Conservation (phyloP, 2,329 filamentous ascomycete species). For the Colletotrichum lindemuthianum region DNA sequence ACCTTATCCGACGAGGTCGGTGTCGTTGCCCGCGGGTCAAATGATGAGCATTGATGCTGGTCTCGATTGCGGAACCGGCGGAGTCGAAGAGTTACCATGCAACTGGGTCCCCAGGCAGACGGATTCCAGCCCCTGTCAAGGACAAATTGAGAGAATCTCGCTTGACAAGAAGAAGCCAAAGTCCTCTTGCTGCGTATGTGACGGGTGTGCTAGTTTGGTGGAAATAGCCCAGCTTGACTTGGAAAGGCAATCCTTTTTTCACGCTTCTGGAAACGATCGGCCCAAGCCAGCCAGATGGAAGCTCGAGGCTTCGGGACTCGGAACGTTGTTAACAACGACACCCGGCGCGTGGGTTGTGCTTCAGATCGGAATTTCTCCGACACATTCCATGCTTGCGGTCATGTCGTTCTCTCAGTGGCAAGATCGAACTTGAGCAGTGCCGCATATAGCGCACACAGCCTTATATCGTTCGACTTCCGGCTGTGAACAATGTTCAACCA, state of each 20-base stretch:
- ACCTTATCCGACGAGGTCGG: background rate
- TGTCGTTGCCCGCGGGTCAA: background rate
- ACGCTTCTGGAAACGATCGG: background rate
- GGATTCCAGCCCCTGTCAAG: constrained; percentile 3
- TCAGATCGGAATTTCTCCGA: no score
- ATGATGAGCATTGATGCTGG: constrained; percentile 2
- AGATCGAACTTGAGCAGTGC: no score
- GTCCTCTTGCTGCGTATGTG: background rate
- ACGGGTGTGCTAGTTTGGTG: background rate
- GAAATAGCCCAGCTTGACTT: background rate
- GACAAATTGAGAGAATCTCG: constrained; percentile 18
- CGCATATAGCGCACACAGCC: no score
- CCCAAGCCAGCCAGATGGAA: background rate
- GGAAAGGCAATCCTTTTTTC: constrained; percentile 5
- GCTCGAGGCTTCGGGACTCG: background rate
- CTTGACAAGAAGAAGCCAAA: constrained; percentile 12
- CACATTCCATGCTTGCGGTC: no score
- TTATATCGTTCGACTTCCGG: no score
- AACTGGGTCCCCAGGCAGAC: constrained; percentile 19
- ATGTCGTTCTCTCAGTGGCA: no score
- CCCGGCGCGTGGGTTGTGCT: no score
- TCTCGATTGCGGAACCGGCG: constrained; percentile 14
- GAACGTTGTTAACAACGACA: no score
- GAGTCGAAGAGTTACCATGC: background rate
- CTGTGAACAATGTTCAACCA: no score